A percentile compares a stretch with the other conserved stretches of the same genome.
Evolutionary conservation across 2,329 filamentous ascomycete genomes (phyloP).

Genomic region (Didymella pinodella): DNA sequence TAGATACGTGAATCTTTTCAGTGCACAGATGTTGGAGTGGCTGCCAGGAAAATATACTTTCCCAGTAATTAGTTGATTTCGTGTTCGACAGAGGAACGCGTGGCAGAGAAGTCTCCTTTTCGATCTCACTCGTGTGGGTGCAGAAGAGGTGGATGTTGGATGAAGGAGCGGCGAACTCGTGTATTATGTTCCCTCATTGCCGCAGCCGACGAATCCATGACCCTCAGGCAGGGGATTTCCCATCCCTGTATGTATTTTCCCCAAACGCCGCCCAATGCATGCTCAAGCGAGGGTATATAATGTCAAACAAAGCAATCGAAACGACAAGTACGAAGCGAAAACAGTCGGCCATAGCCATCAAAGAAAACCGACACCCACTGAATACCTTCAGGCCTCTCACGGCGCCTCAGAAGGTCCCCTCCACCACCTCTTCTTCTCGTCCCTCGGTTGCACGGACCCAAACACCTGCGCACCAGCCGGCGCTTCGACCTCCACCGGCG

Average conservation of each 20-base stretch:
- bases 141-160: no score
- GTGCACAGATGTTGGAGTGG: no score
- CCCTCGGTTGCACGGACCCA: background rate
- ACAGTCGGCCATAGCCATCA: background rate
- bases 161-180: no score
- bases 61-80: no score
- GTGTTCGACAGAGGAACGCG: no score
- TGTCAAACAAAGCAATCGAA: background rate
- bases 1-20: no score
- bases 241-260: background rate
- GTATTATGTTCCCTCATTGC: no score
- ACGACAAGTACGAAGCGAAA: background rate
- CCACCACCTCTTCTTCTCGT: slow-evolving; percentile 3
- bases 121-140: no score
- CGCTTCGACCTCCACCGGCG: slow-evolving; percentile 6
- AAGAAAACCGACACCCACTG: background rate
- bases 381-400: background rate
- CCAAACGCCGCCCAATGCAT: slow-evolving; percentile 13
- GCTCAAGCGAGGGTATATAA: slow-evolving; percentile 13
- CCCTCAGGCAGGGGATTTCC: no score
- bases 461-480: background rate
- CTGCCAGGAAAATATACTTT: no score
- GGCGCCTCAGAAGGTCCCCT: slow-evolving; percentile 5
- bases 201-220: no score
- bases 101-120: no score